Base-by-base conservation (phyloP, 2,329 filamentous ascomycete species). In the Phaeosphaeria sp. region DNA sequence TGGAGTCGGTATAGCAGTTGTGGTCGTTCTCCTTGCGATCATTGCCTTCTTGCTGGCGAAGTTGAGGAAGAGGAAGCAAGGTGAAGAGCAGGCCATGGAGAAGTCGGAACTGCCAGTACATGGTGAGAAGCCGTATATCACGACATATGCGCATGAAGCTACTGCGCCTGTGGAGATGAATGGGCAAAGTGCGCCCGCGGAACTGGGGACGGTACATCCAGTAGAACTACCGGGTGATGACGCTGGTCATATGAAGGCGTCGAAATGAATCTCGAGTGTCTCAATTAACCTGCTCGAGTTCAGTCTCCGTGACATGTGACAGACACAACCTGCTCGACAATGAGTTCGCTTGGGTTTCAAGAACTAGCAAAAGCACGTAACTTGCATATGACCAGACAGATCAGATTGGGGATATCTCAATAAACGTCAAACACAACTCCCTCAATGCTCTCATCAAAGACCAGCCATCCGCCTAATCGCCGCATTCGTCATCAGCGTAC, bases 391-490 rank as follows among this genome's bases (percentile, higher is more conserved):
- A n/a, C n/a, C n/a, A n/a, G n/a, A n/a, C 30, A 7, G 11, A 36
- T 36, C 30, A 36, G 8, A 36, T 36, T 36, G 6, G 11, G 30
- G 30, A 36, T 36, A 36, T 36, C 30, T 36, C 30, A 36, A 13
- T 13, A 6, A 36, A 36, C 30, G 30, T 13, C 30, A 15, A 6
- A 21, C 6, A 15, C 22, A 22, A 27, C 8, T 27, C 20, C 15
- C n/a, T n/a, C n/a, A 15, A 43, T 7, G 20, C 17, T 6, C n/a
- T 43, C 40, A 7, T 63, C 52, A 71, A 15, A 71, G 51, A 6
- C 68, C 71, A 22, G 73, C 77, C 58, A 83, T 56, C 46, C 77
- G 73, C 61, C 80, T 74, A 13, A 83, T 61, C 2, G 72, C 80
- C 21, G 62, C 63, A 67, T 83, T 82, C 6, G 72, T 62, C 39